Evolutionary conservation across 1,284 basidiomycete species (phyloP).

Genomic region (Pseudozyma sp.): DNA sequence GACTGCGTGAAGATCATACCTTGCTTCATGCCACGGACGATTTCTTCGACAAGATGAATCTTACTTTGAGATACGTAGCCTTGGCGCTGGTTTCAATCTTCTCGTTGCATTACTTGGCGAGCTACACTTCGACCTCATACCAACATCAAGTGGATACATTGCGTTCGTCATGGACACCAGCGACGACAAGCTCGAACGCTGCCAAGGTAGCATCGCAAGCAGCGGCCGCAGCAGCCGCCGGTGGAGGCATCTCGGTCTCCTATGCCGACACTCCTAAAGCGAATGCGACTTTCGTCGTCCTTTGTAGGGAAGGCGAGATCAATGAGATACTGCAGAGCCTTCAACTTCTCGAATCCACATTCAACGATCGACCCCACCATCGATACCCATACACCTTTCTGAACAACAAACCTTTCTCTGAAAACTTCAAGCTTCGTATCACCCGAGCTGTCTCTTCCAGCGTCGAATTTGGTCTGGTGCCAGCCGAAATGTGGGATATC

Average conservation of each 20-base stretch:
- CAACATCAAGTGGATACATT: slow-evolving; percentile 24
- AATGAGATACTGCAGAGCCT: slow-evolving; percentile 60
- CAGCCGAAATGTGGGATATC: slow-evolving; percentile 83
- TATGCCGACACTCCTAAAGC: slow-evolving; percentile 52
- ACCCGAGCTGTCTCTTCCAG: slow-evolving; percentile 61
- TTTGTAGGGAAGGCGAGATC: slow-evolving; percentile 68
- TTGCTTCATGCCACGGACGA: too few relatives aligned
- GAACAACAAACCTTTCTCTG: slow-evolving; percentile 69
- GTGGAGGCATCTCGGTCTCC: slow-evolving; percentile 1
- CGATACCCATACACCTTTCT: slow-evolving; percentile 70
- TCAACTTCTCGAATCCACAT: slow-evolving; percentile 56
- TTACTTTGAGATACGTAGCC: slow-evolving; percentile 28
- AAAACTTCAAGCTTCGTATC: slow-evolving; percentile 68
- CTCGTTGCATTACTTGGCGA: slow-evolving; percentile 38
- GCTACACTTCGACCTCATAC: slow-evolving; percentile 30
- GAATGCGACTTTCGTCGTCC: slow-evolving; percentile 68
- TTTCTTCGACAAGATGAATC: slow-evolving; percentile 19
- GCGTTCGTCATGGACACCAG: slow-evolving; percentile 9
- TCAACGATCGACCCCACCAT: slow-evolving; percentile 57
- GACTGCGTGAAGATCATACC: too few relatives aligned
- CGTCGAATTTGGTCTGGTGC: slow-evolving; percentile 80
- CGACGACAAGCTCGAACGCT: background rate
- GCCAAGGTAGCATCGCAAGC: slow-evolving; percentile 4
- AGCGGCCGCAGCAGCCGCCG: background rate
- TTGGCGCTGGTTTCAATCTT: slow-evolving; percentile 27